Base-by-base conservation (phyloP, 495 filamentous ascomycete genomes). In the Daldinia loculata region DNA sequence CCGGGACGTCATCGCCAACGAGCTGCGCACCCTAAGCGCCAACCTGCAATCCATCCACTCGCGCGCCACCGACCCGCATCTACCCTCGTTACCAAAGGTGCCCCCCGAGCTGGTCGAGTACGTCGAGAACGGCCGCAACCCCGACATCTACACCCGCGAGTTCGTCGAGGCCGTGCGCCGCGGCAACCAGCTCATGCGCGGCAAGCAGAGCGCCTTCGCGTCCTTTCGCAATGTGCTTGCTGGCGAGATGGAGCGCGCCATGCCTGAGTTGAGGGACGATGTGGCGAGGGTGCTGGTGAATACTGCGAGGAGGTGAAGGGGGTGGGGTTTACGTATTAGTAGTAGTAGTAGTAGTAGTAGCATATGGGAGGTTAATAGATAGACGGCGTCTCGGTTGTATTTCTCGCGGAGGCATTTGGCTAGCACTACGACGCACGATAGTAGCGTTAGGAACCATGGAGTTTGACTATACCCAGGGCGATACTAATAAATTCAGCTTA, bases 81-180 rank as follows among this genome's bases (percentile, higher is more conserved):
- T 81, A 61, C 84, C 86, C 19, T 14, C 77, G 75, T 65, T 75
- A 14, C 76, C 79, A 4, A 73, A 78, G 6, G 85, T 98, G 27
- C 95, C 95, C 2, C 89, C 90, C n/a, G 94, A 97, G 71, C 89
- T 99, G 11, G 91, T 98, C 75, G 85, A 91, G 66, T 99, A 99
- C 82, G 92, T 99, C 56, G 94, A 98, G 78, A 86, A 91, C 58
- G 89, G 93, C 12, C 91, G 95, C 50, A 99, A 99, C 82, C 95
- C 95, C 14, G 95, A 98, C 78, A 97, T 99, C 80, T 99, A 98
- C 84, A 98, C 95, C 59, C 87, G 95, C 39, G 94, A 98, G 82
- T 97, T 98, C 75, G 93, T 98, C 52, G 96, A 99, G 88, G 83
- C 93, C 19, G 92, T 93, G 24, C 88, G 95, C 78, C 86, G 89